Conservation (phyloP, 2,329 filamentous ascomycete species). For the Rachicladosporium sp. region DNA sequence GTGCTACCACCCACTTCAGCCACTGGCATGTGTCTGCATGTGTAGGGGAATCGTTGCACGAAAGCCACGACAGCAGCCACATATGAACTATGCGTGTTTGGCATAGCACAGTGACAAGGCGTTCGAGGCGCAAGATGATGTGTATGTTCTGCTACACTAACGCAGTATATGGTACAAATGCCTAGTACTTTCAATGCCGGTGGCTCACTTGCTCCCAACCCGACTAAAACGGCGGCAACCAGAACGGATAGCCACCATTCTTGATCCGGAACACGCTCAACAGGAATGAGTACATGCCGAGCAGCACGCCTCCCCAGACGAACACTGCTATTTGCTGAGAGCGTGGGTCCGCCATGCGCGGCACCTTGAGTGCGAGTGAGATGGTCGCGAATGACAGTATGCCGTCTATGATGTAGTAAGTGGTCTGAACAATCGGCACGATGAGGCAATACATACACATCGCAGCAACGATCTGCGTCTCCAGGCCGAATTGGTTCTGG, state of each 20-base stretch:
- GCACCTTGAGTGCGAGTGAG: slow-evolving; percentile 80
- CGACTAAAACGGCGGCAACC: slow-evolving; percentile 69
- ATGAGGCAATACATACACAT: slow-evolving; percentile 59
- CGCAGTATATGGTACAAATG: no score
- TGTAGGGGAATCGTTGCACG: no score
- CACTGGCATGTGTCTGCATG: no score
- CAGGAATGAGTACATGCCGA: slow-evolving; percentile 84
- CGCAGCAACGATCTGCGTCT: slow-evolving; percentile 88
- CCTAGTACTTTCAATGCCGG: no score
- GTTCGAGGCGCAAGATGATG: no score
- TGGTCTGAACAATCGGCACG: background rate
- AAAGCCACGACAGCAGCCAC: no score
- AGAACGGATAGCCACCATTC: slow-evolving; percentile 91
- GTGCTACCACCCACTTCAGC: no score
- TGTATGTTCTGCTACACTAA: no score
- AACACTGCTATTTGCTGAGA: slow-evolving; percentile 72
- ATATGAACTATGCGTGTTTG: no score
- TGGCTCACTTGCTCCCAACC: no score
- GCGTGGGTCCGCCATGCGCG: slow-evolving; percentile 67
- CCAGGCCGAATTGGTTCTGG: slow-evolving; percentile 83
- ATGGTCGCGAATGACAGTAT: slow-evolving; percentile 82
- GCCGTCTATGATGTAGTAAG: slow-evolving; percentile 43
- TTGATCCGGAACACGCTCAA: slow-evolving; percentile 89
- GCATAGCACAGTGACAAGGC: no score
- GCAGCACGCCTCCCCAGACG: slow-evolving; percentile 63